A percentile compares a stretch with the other conserved stretches of the same genome.
Conservation (phyloP, 2,329 filamentous ascomycete genomes). For the Sclerotinia trifoliorum region DNA sequence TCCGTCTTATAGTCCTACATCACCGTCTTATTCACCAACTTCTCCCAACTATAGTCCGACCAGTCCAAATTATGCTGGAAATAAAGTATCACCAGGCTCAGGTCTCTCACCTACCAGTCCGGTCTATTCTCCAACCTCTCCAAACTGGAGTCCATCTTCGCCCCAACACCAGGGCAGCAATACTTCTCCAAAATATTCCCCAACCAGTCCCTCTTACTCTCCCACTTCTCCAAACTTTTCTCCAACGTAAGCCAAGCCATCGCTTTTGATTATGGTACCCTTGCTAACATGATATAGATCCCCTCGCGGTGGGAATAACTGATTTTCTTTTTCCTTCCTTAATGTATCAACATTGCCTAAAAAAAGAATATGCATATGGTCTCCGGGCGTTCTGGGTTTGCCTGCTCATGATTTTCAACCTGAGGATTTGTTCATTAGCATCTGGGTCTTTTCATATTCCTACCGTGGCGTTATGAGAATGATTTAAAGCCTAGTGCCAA, state of each 20-base stretch:
- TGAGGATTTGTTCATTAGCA: constrained; percentile 25
- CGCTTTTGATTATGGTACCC: background rate
- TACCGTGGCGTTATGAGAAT: constrained; percentile 21
- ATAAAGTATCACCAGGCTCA: constrained; percentile 35
- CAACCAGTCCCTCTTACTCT: constrained; percentile 35
- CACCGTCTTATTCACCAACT: constrained; percentile 38
- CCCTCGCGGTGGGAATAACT: constrained; percentile 31
- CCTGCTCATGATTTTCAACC: constrained; percentile 15
- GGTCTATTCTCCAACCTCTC: constrained; percentile 38
- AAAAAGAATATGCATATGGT: constrained; percentile 29
- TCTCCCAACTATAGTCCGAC: constrained; percentile 38
- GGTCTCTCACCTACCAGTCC: constrained; percentile 38
- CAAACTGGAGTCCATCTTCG: constrained; percentile 38
- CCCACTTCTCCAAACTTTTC: constrained; percentile 38
- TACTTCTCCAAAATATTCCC: constrained; percentile 44
- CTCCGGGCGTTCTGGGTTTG: constrained; percentile 23
- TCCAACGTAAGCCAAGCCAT: constrained; percentile 30
- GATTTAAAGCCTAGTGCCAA: constrained; percentile 11
- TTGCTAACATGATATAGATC: constrained; percentile 30
- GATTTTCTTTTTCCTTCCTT: constrained; percentile 20
- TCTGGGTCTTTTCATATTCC: constrained; percentile 20
- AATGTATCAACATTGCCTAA: constrained; percentile 36
- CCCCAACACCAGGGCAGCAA: constrained; percentile 33
- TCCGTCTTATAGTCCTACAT: constrained; percentile 38
- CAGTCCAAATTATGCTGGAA: constrained; percentile 35